Conservation (phyloP, 495 filamentous ascomycete species). For the Penicillium canariense region DNA sequence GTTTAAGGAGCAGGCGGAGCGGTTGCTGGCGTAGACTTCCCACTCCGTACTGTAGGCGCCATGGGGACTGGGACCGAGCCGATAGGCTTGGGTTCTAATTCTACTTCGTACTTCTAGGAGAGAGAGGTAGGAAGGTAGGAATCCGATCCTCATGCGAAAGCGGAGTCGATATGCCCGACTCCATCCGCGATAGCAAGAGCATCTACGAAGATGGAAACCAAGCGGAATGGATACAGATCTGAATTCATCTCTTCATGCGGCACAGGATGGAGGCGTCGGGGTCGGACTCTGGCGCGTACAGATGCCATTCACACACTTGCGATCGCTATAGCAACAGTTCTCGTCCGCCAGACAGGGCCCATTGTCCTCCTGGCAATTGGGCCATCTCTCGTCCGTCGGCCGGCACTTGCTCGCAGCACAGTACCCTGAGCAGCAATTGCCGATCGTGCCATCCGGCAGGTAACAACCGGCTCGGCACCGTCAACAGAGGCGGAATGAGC, state of each 20-base stretch:
- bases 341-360: conserved; percentile 20
- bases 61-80: too few species aligned
- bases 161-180: too few species aligned
- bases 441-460: conserved; percentile 14
- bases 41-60: too few species aligned
- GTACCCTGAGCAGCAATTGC: conserved; percentile 27
- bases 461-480: conserved; percentile 10
- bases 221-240: too few species aligned
- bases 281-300: conserved; percentile 7
- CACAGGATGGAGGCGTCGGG: too few species aligned
- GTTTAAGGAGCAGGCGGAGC: conserved; percentile 31
- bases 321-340: conserved; percentile 27
- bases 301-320: conserved; percentile 20
- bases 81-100: too few species aligned
- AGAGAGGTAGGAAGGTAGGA: too few species aligned
- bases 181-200: too few species aligned
- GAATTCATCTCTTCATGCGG: too few species aligned
- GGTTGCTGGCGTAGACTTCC: conserved; percentile 5
- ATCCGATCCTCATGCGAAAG: too few species aligned
- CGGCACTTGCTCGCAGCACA: conserved; percentile 28
- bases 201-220: too few species aligned
- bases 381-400: conserved; percentile 25
- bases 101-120: too few species aligned
- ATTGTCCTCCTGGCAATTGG: conserved; percentile 22
- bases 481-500: neutral